Base-by-base conservation (phyloP, 2,329 filamentous ascomycete species). In the Trichoderma aggressivum region DNA sequence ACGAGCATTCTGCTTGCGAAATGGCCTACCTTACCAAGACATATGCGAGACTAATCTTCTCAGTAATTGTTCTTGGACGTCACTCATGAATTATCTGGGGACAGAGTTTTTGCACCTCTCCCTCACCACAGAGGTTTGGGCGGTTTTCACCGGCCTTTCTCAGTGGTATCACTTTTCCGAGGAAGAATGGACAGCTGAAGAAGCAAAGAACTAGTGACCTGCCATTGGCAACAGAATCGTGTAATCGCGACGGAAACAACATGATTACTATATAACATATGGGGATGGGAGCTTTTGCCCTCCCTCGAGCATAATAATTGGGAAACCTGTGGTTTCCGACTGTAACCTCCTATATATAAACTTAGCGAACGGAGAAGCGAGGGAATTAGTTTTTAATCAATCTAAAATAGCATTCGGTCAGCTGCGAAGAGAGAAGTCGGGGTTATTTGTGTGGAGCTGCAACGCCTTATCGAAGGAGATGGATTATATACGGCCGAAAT, bases 51-150 rank as follows among this genome's bases (percentile, higher is more conserved):
- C 79, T 12, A 80, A 79, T 34, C 21, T 81, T 8, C 73, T 83
- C 30, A 79, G 80, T 8, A 79, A 81, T 1, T 69, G 85, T 24
- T 82, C 80, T 11, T 76, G 80, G 75, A 81, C 81, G 12, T 81
- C 79, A 8, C 66, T 83, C 3, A 76, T 82, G 34, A 88, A 87
- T 75, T 80, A 87, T 65, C 62, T 86, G 6, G 81, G 82, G 14
- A 71, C 83, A 2, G 84, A 88, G 74, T 74, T 87, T 18, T 55
- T 85, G 21, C 82, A 86, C 68, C 72, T 87, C 3, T 74, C 82
- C 8, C 74, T 86, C 21, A 81, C 83, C 7, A 80, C 81, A 3
- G 84, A 84, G 65, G 72, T 85, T 6, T 88, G 86, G 85, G 81
- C 82, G 2, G 53, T 80, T 0, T 79, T 84, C 16, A 82, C 83